A percentile compares a stretch with the other conserved stretches of the same genome.
These are phyloP conservation scores for Cochlearia excelsa DNA, from an alignment of 345 rosid species.

Conservation along the genomic window DNA sequence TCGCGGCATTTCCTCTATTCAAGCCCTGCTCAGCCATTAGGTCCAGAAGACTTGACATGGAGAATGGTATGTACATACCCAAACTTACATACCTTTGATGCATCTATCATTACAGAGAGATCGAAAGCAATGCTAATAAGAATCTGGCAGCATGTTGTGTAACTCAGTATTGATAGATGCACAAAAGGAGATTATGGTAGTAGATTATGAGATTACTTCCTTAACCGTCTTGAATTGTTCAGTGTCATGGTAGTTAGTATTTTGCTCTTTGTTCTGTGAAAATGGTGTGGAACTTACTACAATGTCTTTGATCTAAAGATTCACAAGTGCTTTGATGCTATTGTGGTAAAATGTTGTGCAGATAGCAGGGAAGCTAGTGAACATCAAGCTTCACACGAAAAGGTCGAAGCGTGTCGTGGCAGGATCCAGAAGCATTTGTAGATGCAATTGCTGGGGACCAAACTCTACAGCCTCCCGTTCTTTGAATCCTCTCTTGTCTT, in stretches of 20 bases:
- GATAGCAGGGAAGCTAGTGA: slow-evolving; percentile 76
- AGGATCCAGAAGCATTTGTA: slow-evolving; percentile 61
- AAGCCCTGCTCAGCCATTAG: slow-evolving; percentile 76
- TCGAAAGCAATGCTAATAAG: not conserved
- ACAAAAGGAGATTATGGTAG: not conserved
- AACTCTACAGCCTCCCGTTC: slow-evolving; percentile 38
- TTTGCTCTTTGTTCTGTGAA: not conserved
- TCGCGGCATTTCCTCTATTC: slow-evolving; percentile 79
- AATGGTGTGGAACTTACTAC: not conserved
- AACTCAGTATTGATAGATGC: not conserved
- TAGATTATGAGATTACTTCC: too few species aligned
- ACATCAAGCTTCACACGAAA: slow-evolving; percentile 68
- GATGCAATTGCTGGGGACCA: slow-evolving; percentile 60
- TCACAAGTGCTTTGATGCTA: not conserved
- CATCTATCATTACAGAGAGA: too few species aligned
- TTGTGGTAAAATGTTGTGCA: slow-evolving; percentile 26
- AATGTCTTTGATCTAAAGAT: not conserved
- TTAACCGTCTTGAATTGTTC: not conserved
- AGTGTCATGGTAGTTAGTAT: not conserved
- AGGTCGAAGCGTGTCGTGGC: slow-evolving; percentile 65
- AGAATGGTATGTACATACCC: slow-evolving; percentile 58
- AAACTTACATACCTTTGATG: too few species aligned
- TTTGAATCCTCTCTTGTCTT: slow-evolving; percentile 10
- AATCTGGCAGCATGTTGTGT: not conserved
- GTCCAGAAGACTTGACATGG: slow-evolving; percentile 90